Evolutionary conservation across 768 basidiomycete species (phyloP).

Genomic region (Tulasnella sp.): DNA sequence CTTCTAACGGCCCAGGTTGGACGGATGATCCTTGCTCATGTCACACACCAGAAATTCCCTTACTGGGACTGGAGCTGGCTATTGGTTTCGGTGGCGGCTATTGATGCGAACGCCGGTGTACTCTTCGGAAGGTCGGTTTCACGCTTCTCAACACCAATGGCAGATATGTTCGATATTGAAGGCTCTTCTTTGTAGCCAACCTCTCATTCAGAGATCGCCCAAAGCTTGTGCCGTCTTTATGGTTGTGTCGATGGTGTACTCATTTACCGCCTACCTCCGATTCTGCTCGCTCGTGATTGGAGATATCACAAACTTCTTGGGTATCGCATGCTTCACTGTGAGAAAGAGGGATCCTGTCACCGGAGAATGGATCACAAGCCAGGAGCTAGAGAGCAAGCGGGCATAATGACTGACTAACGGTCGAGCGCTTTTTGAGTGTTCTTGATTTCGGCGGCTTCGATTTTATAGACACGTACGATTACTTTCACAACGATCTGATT

Average conservation of each 20-base stretch:
- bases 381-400: constrained; percentile 11
- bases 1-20: constrained; percentile 49
- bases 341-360: constrained; percentile 53
- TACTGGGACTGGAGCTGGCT: constrained; percentile 81
- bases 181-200: constrained; percentile 25
- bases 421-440: no score
- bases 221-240: constrained; percentile 59
- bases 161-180: constrained; percentile 5
- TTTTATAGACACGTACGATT: no score
- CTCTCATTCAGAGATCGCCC: constrained; percentile 62
- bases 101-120: constrained; percentile 72
- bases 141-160: background rate
- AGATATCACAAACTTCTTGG: constrained; percentile 83
- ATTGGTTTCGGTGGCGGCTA: constrained; percentile 60
- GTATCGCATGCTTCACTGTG: constrained; percentile 92
- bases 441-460: no score
- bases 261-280: constrained; percentile 57
- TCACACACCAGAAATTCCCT: constrained; percentile 75
- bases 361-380: constrained; percentile 8
- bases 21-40: constrained; percentile 85
- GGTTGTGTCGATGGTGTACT: constrained; percentile 53
- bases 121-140: constrained; percentile 47
- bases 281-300: constrained; percentile 75
- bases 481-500: no score
- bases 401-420: background rate